Percentiles rank a stretch among this genome's conserved stretches.
Conservation (phyloP, 257 asterid species). For the Solanum medicagineum region DNA sequence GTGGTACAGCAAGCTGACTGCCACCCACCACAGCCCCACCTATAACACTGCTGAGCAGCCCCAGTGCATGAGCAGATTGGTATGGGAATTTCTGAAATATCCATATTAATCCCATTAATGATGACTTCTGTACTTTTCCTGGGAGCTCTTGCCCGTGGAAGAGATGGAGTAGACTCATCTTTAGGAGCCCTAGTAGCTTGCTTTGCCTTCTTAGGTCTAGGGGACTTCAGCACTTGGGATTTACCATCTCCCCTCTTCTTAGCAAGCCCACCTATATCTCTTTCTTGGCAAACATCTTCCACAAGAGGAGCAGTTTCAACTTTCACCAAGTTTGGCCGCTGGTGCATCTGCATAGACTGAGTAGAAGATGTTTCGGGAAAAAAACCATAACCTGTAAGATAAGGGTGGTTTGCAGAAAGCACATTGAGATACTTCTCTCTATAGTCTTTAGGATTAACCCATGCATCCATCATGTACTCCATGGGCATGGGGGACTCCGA, state of each 20-base stretch:
- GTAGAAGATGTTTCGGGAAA: constrained; percentile 44
- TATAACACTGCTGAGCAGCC: constrained; percentile 64
- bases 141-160: constrained; percentile 53
- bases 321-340: constrained; percentile 24
- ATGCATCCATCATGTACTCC: constrained; percentile 29
- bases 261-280: constrained; percentile 19
- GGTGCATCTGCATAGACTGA: constrained; percentile 40
- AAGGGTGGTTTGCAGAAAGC: constrained; percentile 26
- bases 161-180: constrained; percentile 25
- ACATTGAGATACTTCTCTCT: constrained; percentile 39
- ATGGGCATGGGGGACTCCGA: constrained; percentile 29
- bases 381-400: constrained; percentile 31
- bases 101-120: constrained; percentile 64
- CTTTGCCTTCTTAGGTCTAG: constrained; percentile 55
- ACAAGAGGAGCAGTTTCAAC: constrained; percentile 15
- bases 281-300: constrained; percentile 34
- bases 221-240: constrained; percentile 21
- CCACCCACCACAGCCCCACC: constrained; percentile 99
- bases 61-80: constrained; percentile 91
- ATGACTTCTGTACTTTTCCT: constrained; percentile 63
- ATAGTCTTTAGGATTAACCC: constrained; percentile 25
- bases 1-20: constrained; percentile 90
- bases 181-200: constrained; percentile 29
- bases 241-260: constrained; percentile 46
- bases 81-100: constrained; percentile 56